Percentiles rank a stretch among this genome's conserved stretches.
Evolutionary conservation across 495 filamentous ascomycete species (phyloP).

Genomic region (Trichoderma gamsii): DNA sequence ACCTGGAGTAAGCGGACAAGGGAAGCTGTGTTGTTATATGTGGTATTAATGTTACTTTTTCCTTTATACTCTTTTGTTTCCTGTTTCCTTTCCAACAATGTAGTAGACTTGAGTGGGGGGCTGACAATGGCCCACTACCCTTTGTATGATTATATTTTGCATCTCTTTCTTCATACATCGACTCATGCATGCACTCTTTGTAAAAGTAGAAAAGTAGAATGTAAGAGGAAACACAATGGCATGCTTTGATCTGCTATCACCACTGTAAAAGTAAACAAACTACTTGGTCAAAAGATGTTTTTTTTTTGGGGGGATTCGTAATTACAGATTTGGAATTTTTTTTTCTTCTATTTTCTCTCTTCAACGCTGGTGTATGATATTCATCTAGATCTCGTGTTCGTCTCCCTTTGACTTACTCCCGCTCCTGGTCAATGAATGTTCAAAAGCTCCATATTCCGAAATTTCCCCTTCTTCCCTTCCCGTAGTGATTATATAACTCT

Average conservation of each 20-base stretch:
- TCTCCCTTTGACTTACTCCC: background rate
- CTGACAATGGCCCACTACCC: background rate
- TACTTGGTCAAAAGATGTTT: background rate
- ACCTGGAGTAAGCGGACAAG: slow-evolving; percentile 29
- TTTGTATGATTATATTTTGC: slow-evolving; percentile 3
- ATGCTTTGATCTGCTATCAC: background rate
- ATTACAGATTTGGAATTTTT: background rate
- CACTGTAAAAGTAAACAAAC: background rate
- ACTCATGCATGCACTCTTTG: background rate
- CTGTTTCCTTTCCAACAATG: background rate
- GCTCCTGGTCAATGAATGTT: background rate
- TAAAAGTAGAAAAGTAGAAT: background rate
- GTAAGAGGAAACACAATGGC: background rate
- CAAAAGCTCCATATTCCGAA: background rate
- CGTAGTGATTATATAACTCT: background rate
- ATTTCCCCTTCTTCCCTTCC: background rate
- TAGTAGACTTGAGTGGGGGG: slow-evolving; percentile 8
- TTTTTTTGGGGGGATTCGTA: no score
- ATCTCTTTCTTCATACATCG: background rate
- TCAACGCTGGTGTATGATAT: background rate
- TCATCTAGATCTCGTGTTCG: background rate
- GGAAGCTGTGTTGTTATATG: background rate
- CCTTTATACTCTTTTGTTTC: no score
- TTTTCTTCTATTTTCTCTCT: background rate
- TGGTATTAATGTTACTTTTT: background rate